Evolutionary conservation across 164 flowering plant species (phyloP).

Genomic region (Kingdonia uniflora): DNA sequence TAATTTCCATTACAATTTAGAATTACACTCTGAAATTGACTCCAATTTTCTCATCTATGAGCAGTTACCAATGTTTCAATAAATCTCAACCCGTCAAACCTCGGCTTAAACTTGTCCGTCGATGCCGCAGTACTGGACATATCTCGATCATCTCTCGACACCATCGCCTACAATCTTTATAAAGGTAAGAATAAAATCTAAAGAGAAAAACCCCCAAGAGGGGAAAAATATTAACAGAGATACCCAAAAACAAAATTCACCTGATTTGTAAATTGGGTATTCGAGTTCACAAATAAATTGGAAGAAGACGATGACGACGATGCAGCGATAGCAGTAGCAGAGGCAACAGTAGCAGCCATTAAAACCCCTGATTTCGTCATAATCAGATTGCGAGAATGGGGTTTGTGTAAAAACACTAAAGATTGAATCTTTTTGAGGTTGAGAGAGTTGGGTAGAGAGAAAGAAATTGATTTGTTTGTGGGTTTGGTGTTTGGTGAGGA

Average conservation of each 20-base stretch:
- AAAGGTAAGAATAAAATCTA: not conserved
- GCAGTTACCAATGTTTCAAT: slow-evolving; percentile 41
- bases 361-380: slow-evolving; percentile 20
- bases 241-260: too few relatives aligned
- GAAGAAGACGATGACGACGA: slow-evolving; percentile 3
- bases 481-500: not conserved
- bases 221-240: not conserved
- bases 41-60: slow-evolving; percentile 21
- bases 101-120: slow-evolving; percentile 25
- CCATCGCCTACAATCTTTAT: slow-evolving; percentile 2
- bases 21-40: not conserved
- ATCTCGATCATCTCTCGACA: slow-evolving; percentile 5
- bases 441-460: too few relatives aligned
- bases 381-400: not conserved
- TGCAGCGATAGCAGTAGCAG: slow-evolving; percentile 5
- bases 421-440: too few relatives aligned
- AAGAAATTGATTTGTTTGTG: not conserved
- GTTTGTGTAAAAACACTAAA: too few relatives aligned
- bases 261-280: not conserved
- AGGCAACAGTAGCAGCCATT: slow-evolving; percentile 16
- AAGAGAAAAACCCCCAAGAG: not conserved
- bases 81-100: slow-evolving; percentile 38
- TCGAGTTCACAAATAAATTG: not conserved
- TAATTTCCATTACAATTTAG: not conserved
- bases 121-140: not conserved